These are phyloP conservation scores for Bacidia gigantensis DNA, from an alignment of 495 filamentous ascomycete genomes.

Conservation along the genomic window DNA sequence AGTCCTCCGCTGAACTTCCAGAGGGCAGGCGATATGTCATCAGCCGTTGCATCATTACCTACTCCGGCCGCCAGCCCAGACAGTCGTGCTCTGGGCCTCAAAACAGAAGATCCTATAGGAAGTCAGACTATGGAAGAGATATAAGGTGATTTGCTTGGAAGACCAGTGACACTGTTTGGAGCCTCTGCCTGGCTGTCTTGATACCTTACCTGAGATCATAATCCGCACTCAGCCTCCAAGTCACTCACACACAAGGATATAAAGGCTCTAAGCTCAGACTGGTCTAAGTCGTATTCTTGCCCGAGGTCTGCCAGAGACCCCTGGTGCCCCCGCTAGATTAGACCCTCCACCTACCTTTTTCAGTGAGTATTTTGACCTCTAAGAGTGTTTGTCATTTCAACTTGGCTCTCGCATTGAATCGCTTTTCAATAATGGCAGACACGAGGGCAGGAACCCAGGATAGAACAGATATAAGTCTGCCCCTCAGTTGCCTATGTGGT, in stretches of 20 bases:
- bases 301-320: too few relatives aligned
- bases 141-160: background rate
- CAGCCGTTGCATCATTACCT: conserved; percentile 9
- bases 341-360: too few relatives aligned
- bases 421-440: background rate
- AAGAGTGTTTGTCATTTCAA: background rate
- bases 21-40: conserved; percentile 28
- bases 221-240: too few relatives aligned
- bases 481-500: conserved; percentile 45
- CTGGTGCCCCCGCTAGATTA: too few relatives aligned
- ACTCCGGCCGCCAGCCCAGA: conserved; percentile 17
- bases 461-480: background rate
- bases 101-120: background rate
- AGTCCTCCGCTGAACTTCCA: conserved; percentile 50
- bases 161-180: background rate
- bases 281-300: too few relatives aligned
- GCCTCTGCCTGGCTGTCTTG: background rate
- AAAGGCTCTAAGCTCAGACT: too few relatives aligned
- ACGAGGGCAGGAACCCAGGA: background rate
- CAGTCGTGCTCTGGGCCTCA: conserved; percentile 5
- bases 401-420: too few relatives aligned
- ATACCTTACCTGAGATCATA: too few relatives aligned
- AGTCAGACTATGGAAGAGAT: background rate
- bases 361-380: too few relatives aligned
- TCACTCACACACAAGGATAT: too few relatives aligned